Percentiles rank a stretch among this genome's conserved stretches.
These are phyloP conservation scores for Cryptococcus sp. DNA, from an alignment of 1,284 basidiomycete genomes.

Conservation along the genomic window DNA sequence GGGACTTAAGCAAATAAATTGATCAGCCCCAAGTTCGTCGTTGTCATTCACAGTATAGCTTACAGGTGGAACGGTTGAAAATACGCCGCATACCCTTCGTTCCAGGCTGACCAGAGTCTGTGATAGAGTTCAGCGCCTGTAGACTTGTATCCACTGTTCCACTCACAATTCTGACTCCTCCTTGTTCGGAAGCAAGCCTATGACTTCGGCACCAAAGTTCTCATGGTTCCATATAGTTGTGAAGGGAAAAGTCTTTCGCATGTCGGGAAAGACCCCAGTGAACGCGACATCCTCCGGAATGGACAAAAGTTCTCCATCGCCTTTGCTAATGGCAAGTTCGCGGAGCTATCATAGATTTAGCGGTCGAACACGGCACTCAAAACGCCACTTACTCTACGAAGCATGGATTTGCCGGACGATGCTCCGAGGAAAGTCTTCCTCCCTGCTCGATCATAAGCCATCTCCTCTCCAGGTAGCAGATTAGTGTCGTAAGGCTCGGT, in stretches of 20 bases:
- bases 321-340: conserved; percentile 31
- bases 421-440: conserved; percentile 45
- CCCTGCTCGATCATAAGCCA: conserved; percentile 40
- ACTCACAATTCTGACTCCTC: conserved; percentile 47
- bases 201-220: conserved; percentile 51
- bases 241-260: conserved; percentile 53
- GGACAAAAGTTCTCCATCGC: conserved; percentile 30
- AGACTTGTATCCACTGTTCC: not conserved
- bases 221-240: conserved; percentile 55
- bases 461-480: conserved; percentile 45
- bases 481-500: conserved; percentile 41
- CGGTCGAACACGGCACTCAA: not conserved
- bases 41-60: conserved; percentile 2
- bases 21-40: not conserved
- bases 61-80: conserved; percentile 49
- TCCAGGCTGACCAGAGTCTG: conserved; percentile 42
- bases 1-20: conserved; percentile 19
- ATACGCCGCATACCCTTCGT: conserved; percentile 43
- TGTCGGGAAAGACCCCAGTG: conserved; percentile 49
- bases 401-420: conserved; percentile 45
- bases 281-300: conserved; percentile 50
- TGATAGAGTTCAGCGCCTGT: not conserved
- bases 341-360: conserved; percentile 22
- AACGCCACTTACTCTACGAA: conserved; percentile 31
- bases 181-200: conserved; percentile 44